A percentile compares a stretch with the other conserved stretches of the same genome.
Evolutionary conservation across 202 grass and related monocot species (phyloP).

Genomic region (Bolboschoenoplectus hybrid): DNA sequence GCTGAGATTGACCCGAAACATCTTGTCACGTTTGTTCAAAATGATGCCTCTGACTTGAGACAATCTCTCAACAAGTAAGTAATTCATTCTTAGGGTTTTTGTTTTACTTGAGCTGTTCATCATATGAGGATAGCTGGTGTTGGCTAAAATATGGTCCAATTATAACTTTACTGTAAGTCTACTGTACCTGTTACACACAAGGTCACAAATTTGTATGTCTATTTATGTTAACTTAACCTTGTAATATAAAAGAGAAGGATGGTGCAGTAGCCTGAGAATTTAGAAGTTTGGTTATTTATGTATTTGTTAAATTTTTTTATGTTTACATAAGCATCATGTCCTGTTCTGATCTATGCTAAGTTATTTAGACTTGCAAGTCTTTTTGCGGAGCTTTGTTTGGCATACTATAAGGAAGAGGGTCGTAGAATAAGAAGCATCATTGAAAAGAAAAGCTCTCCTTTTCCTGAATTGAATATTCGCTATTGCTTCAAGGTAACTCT

Average conservation of each 20-base stretch:
- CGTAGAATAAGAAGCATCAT: conserved; percentile 75
- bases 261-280: neutral
- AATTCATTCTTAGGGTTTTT: conserved; percentile 26
- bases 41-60: conserved; percentile 71
- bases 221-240: neutral
- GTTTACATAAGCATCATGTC: conserved; percentile 21
- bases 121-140: conserved; percentile 11
- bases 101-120: conserved; percentile 21
- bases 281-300: conserved; percentile 11
- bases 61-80: conserved; percentile 79
- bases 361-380: conserved; percentile 64
- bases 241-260: neutral
- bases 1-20: conserved; percentile 88
- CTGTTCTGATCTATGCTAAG: conserved; percentile 35
- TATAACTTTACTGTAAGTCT: neutral
- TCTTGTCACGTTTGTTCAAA: conserved; percentile 68
- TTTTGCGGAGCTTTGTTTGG: conserved; percentile 80
- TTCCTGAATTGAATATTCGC: conserved; percentile 74
- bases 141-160: neutral
- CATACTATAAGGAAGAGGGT: conserved; percentile 92
- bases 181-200: neutral
- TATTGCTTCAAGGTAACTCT: conserved; percentile 85
- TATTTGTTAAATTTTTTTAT: conserved; percentile 32
- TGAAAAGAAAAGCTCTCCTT: conserved; percentile 90
- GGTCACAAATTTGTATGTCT: neutral